Evolutionary conservation across 164 flowering plant genomes (phyloP).

Genomic region (Umbellularia californica): DNA sequence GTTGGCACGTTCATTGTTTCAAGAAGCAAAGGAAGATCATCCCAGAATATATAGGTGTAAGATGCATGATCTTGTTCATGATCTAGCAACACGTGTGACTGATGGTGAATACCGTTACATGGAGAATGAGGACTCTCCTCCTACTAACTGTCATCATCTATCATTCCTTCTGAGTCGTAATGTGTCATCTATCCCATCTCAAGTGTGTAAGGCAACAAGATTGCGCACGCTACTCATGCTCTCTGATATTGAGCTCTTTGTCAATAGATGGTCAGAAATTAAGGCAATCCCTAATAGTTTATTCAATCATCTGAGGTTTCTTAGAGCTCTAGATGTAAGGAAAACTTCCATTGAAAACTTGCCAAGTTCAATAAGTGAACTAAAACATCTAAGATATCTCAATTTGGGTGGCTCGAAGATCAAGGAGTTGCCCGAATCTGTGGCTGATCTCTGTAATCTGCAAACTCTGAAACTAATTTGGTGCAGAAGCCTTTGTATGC

Average conservation of each 20-base stretch:
- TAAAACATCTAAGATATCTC: not conserved
- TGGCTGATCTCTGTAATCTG: not conserved
- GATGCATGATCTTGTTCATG: slow-evolving; percentile 1
- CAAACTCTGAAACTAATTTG: not conserved
- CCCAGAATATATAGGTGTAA: not conserved
- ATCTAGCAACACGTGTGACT: not conserved
- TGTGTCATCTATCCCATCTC: not conserved
- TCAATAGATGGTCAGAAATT: too few species aligned
- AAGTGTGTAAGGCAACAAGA: not conserved
- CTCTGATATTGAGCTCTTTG: too few species aligned
- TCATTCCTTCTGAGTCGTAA: not conserved
- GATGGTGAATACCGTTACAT: not conserved
- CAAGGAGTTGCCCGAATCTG: not conserved
- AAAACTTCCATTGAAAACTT: not conserved
- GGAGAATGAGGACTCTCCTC: not conserved
- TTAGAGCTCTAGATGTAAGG: not conserved
- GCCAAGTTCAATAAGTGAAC: not conserved
- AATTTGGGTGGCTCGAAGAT: not conserved
- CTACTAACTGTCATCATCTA: not conserved
- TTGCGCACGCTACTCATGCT: not conserved
- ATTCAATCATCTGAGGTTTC: not conserved
- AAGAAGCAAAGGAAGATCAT: not conserved
- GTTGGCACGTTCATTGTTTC: not conserved
- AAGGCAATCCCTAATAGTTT: not conserved
- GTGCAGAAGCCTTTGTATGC: not conserved